Evolutionary conservation across 1,284 basidiomycete genomes (phyloP), one percentile per base, ranked within the genome.

Genomic region (Cryptococcus sp.): DNA sequence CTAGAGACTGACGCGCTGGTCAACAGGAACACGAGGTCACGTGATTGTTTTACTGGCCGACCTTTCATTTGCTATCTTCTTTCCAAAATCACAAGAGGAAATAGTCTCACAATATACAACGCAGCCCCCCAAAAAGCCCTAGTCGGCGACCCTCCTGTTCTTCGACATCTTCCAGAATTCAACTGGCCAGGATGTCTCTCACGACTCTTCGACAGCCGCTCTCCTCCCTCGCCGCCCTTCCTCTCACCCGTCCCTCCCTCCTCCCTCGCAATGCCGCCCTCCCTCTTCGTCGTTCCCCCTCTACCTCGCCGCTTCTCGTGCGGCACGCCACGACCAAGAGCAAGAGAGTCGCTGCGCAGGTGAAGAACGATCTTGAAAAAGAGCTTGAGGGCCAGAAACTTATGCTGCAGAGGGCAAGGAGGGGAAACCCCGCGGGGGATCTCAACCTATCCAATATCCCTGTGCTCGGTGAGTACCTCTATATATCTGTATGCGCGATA

Each of bases 391-490:
- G 55, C 23, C 59, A 61, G 38, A 55, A 45, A 37, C 43, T 42
- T 46, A 55, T 55, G 56, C 15, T 61, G 38, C 45, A 43, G 36
- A 51, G 50, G 28, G 53, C 56, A n/a, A 24, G 36, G 46, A 61
- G 56, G 39, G 51, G 42, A 16, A 61, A 57, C 42, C 56, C 56
- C 28, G 55, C 50, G 20, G 55, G 55, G 53, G 56, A 57, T 51
- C 35, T 57, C n/a, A 42, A 45, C 7, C 23, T 37, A 9, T 46
- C 49, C 33, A 49, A 23, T 23, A 39, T 61, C 33, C 59, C 59
- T 36, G 46, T 61, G 16, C 52, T 61, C 38, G 59, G 59, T 61
- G 46, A 53, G 59, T 61, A 3, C 13, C 8, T 4, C 40, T 44
- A 18, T 11, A 50, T 12, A 12, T 16, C 15, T 33, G 24, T n/a